A percentile compares a stretch with the other conserved stretches of the same genome.
These are phyloP conservation scores for Excoecaria agallocha DNA, from an alignment of 345 rosid genomes.

Conservation along the genomic window DNA sequence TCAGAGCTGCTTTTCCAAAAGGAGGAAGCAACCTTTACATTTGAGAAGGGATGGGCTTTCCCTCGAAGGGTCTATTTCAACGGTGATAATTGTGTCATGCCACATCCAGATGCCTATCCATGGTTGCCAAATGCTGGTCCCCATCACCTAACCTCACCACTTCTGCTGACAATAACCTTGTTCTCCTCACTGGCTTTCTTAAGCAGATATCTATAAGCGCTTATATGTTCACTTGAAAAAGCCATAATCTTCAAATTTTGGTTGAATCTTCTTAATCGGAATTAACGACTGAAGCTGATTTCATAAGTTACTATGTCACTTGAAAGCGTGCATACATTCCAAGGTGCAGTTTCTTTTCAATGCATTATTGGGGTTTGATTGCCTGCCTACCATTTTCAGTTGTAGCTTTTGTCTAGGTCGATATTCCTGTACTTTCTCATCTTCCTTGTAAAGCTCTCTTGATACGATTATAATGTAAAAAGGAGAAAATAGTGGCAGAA, in stretches of 20 bases:
- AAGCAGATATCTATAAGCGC: conserved; percentile 19
- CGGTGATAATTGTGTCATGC: conserved; percentile 88
- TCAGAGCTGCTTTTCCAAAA: conserved; percentile 80
- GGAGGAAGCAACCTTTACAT: conserved; percentile 57
- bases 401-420: not conserved
- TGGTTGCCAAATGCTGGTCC: conserved; percentile 70
- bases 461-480: conserved; percentile 2
- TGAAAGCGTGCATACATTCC: not conserved
- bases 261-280: conserved; percentile 8
- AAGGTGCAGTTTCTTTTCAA: not conserved
- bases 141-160: conserved; percentile 21
- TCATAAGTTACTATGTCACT: conserved; percentile 6
- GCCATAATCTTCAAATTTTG: conserved; percentile 1
- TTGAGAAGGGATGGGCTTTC: conserved; percentile 88
- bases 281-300: not conserved
- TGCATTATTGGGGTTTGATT: not conserved
- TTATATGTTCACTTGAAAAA: not conserved
- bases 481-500: not conserved
- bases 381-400: not conserved
- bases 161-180: conserved; percentile 26
- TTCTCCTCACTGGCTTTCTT: conserved; percentile 44
- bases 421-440: conserved; percentile 12
- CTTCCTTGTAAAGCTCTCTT: conserved; percentile 4
- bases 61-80: conserved; percentile 87
- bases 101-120: conserved; percentile 78